phyloP scores from a whole-genome alignment of 2,329 filamentous ascomycete genomes.

The Beauveria sp. region DNA sequence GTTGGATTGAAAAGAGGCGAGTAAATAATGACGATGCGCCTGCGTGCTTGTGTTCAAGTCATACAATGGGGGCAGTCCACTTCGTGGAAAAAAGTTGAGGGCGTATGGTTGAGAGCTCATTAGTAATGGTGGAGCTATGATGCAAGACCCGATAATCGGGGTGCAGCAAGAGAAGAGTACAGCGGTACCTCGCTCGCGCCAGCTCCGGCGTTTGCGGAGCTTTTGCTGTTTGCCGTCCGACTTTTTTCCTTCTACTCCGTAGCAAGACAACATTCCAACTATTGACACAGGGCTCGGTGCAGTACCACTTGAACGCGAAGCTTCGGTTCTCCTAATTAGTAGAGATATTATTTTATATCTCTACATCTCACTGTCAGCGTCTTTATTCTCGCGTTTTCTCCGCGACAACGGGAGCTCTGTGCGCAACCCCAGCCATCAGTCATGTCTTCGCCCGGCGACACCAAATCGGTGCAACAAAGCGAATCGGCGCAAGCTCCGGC shows the following conservation, averaged over 20 bases:
- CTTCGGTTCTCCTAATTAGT: too few species aligned
- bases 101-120: conserved; percentile 15
- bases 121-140: conserved; percentile 28
- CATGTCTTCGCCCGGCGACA: neutral
- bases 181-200: neutral
- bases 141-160: conserved; percentile 13
- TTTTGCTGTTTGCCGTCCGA: too few species aligned
- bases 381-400: neutral
- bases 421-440: neutral
- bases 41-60: neutral
- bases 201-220: too few species aligned
- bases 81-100: neutral
- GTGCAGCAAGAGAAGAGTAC: neutral
- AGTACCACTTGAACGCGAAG: too few species aligned
- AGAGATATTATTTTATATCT: too few species aligned
- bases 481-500: neutral
- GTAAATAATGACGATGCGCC: neutral
- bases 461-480: neutral
- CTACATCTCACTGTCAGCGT: neutral
- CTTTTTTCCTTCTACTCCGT: neutral
- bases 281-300: too few species aligned
- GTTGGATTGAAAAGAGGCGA: neutral
- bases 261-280: neutral
- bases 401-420: too few species aligned
- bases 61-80: neutral